These are phyloP conservation scores for Penicillium subrubescens DNA, from an alignment of 495 filamentous ascomycete genomes.

Conservation along the genomic window DNA sequence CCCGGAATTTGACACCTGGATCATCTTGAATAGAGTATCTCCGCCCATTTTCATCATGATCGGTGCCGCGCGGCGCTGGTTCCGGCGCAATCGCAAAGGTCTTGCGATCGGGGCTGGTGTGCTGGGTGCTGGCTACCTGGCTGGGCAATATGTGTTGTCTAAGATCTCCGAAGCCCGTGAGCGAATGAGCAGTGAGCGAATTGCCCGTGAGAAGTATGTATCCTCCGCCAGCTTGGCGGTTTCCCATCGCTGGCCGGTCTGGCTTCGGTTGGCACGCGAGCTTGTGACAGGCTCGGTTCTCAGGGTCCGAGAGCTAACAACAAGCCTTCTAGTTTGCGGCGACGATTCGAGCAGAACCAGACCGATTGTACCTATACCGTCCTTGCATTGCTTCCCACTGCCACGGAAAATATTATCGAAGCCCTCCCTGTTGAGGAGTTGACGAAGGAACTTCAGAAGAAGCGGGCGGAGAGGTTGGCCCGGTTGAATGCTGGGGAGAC, in stretches of 20 bases:
- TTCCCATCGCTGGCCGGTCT: not conserved
- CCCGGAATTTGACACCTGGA: not conserved
- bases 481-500: constrained; percentile 53
- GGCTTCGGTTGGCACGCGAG: constrained; percentile 13
- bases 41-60: constrained; percentile 62
- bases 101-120: constrained; percentile 86
- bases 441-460: constrained; percentile 88
- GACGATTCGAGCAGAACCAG: constrained; percentile 97
- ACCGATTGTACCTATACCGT: constrained; percentile 99
- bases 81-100: constrained; percentile 86
- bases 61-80: constrained; percentile 79
- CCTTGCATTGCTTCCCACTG: constrained; percentile 88
- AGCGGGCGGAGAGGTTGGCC: constrained; percentile 77
- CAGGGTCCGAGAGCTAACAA: constrained; percentile 17
- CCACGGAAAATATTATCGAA: constrained; percentile 83
- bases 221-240: not conserved
- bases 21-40: constrained; percentile 13
- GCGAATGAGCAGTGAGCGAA: constrained; percentile 92
- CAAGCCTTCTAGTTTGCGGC: constrained; percentile 67
- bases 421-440: constrained; percentile 87
- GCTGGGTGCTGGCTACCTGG: constrained; percentile 87
- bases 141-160: constrained; percentile 83
- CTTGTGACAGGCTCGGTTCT: constrained; percentile 16
- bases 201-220: constrained; percentile 93
- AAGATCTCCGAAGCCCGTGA: constrained; percentile 92